Evolutionary conservation across 75 land plant species (phyloP), one percentile per base, ranked within the genome.

Genomic region (Pinus tabuliformis): DNA sequence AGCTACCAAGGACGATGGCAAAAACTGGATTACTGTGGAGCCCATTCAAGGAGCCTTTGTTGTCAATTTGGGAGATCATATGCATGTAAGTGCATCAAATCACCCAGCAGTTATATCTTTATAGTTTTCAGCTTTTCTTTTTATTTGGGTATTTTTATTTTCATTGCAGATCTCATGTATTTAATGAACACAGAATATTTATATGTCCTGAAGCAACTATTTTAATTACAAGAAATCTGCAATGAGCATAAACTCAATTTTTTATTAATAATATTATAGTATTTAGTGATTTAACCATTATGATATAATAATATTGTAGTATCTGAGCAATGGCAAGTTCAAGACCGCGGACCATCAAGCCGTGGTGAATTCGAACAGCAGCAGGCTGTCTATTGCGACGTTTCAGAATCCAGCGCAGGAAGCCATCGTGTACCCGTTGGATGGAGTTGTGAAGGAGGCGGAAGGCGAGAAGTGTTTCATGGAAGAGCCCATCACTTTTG

Each of bases 21-120:
- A 82, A 63, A 87, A 89, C 0, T 92, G 94, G 94, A 84, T 90
- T 76, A 89, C 94, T 2, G 90, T 92, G 5, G 79, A 85, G 74
- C 94, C 94, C 24, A 76, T 90, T 45, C 72, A 76, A 49, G 92
- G 90, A 3, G 92, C 90, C 1, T 86, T 87, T 28, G 90, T 92
- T 15, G 94, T 92, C 85, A 92, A 90, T 58, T 77, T 92, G 22
- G 92, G 94, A 0, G 94, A 92, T 76, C 89, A 87, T 70, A 81
- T 87, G 59, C 94, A 78, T 20, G 93, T 91, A 65, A 87, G 92
- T 80, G 18, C 3, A 11, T 18, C 8, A 3, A 58, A 21, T 37
- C 1, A 3, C 37, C 26, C 26, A 26, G 26, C 26, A 26, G 26
- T 14, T 12, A n/a, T 57, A 3, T 33, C 30, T 61, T 18, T 61